Evolutionary conservation across 805 yeast species (phyloP), one percentile per base, ranked within the genome.

Genomic region (Teunomyces tritomae): DNA sequence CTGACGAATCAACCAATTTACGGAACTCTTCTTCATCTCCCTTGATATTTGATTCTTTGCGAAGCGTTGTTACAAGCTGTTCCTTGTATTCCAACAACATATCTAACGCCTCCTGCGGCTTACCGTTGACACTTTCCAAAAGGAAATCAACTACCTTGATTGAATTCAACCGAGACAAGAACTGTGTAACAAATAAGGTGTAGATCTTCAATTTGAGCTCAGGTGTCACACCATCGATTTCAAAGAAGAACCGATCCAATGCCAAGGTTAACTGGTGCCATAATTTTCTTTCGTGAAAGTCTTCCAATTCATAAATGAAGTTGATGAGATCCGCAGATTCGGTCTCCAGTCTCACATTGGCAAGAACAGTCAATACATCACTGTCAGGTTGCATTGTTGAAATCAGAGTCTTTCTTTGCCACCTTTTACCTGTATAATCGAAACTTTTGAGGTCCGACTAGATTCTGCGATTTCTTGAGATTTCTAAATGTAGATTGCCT

Each of bases 221-320:
- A 7, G 80, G 76, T 47, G 76, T 73, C 37, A 71, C 71, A 9
- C 45, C 57, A 20, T 45, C 36, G 9, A 32, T 34, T n/a, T 35
- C 20, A 20, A 30, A 29, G 70, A 81, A 92, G 61, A 91, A 79
- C 52, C 76, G 77, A 30, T 71, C 72, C 48, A 94, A 72, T 5
- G 80, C 68, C 51, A 80, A 79, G 2, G 97, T 88, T 62, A 94
- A 78, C 73, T 94, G 98, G 70, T 86, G 95, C 97, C 97, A 94
- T 63, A 92, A 78, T 66, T 89, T 90, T 57, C 96, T 77, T 61
- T 90, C 96, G 69, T 89, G 87, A 48, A 76, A 74, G 58, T 89
- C 96, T 61, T 91, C 97, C 62, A 92, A 78, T 45, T 80, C 78
- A 61, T 80, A 84, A 57, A 86, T 78, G 6, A 76, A 64, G 27